These are phyloP conservation scores for Nevesoporus exiguus DNA, from an alignment of 768 basidiomycete species.

Conservation along the genomic window DNA sequence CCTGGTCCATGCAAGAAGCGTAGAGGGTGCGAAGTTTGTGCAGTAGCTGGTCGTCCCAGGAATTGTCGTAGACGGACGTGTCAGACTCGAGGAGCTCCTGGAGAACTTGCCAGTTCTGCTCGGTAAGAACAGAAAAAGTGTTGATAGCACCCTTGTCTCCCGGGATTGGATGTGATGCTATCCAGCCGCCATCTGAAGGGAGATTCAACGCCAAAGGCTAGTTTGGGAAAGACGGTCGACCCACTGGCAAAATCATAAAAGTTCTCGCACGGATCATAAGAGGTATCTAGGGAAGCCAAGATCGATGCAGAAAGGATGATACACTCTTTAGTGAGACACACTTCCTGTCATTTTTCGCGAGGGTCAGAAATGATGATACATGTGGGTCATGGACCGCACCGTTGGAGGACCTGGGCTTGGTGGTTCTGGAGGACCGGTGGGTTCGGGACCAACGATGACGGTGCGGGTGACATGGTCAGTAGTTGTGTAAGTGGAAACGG, in stretches of 20 bases:
- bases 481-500: conserved; percentile 37
- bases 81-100: conserved; percentile 61
- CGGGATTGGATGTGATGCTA: conserved; percentile 77
- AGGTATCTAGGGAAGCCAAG: conserved; percentile 72
- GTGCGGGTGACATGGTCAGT: conserved; percentile 38
- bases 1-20: conserved; percentile 77
- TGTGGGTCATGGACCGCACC: conserved; percentile 29
- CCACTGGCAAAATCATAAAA: conserved; percentile 91
- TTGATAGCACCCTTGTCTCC: conserved; percentile 76
- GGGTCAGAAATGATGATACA: not conserved
- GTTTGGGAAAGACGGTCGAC: conserved; percentile 31
- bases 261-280: conserved; percentile 91
- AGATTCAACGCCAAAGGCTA: conserved; percentile 4
- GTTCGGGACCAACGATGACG: conserved; percentile 40
- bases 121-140: conserved; percentile 66
- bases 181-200: conserved; percentile 80
- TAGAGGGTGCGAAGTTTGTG: conserved; percentile 72
- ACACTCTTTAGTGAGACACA: conserved; percentile 77
- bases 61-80: conserved; percentile 34
- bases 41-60: conserved; percentile 54
- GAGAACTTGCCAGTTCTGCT: conserved; percentile 77
- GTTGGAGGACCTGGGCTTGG: conserved; percentile 61
- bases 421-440: conserved; percentile 40
- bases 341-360: conserved; percentile 38
- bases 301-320: conserved; percentile 81